Percentiles rank a stretch among this genome's conserved stretches.
These are phyloP conservation scores for Gypsophila paniculata DNA, from an alignment of 179 eudicot species.

Conservation along the genomic window DNA sequence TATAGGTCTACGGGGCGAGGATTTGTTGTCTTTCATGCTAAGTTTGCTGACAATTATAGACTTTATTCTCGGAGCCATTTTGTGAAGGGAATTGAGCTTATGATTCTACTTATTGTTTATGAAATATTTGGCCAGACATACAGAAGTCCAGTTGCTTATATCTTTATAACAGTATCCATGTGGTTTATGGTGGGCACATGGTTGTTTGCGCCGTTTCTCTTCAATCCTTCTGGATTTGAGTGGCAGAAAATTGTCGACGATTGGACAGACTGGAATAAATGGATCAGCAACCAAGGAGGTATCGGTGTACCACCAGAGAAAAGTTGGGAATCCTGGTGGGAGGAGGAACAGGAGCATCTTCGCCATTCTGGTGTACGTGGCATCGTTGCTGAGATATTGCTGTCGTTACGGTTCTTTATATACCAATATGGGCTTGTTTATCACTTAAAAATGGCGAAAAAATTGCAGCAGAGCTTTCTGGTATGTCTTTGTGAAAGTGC, in stretches of 20 bases:
- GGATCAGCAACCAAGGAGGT: constrained; percentile 80
- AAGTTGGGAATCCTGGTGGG: constrained; percentile 99
- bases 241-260: constrained; percentile 96
- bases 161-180: constrained; percentile 68
- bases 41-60: constrained; percentile 87
- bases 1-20: constrained; percentile 92
- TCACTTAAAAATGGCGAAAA: constrained; percentile 63
- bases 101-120: constrained; percentile 78
- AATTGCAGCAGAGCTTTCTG: constrained; percentile 49
- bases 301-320: constrained; percentile 82
- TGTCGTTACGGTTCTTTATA: constrained; percentile 65
- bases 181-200: constrained; percentile 91
- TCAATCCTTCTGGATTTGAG: constrained; percentile 93
- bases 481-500: constrained; percentile 33
- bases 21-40: constrained; percentile 86
- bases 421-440: constrained; percentile 97
- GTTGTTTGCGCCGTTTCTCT: constrained; percentile 85
- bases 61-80: constrained; percentile 96
- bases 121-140: constrained; percentile 60
- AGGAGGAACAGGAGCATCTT: constrained; percentile 88
- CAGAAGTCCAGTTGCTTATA: constrained; percentile 56
- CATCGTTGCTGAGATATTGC: constrained; percentile 51
- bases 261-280: constrained; percentile 89
- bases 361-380: constrained; percentile 77
- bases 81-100: constrained; percentile 85